phyloP scores from a whole-genome alignment of 2,329 filamentous ascomycete genomes.

The Niveomyces coronatus region DNA sequence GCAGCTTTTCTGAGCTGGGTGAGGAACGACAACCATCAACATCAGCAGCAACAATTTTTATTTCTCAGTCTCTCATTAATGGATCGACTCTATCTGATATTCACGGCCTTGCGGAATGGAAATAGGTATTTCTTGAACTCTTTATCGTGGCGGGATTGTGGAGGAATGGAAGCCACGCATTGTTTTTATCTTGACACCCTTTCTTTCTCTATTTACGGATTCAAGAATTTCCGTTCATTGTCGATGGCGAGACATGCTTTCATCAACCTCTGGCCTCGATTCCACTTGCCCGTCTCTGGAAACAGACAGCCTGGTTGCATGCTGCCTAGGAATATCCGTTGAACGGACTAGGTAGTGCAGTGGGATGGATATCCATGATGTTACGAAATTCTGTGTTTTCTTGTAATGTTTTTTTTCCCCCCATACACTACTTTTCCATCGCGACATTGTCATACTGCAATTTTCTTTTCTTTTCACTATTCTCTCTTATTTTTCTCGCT shows the following conservation, averaged over 20 bases:
- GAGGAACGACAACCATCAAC: constrained; percentile 4
- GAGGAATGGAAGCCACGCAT: constrained; percentile 6
- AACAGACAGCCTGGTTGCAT: constrained; percentile 10
- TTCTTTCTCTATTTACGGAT: neutral
- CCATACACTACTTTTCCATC: too few relatives aligned
- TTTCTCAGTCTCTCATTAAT: constrained; percentile 30
- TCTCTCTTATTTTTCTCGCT: too few relatives aligned
- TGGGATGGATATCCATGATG: constrained; percentile 4
- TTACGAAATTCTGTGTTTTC: constrained; percentile 3
- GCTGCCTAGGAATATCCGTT: constrained; percentile 8
- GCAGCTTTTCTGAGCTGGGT: neutral
- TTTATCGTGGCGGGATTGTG: constrained; percentile 6
- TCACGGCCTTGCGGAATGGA: constrained; percentile 9
- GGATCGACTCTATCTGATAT: constrained; percentile 11
- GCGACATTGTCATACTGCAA: too few relatives aligned
- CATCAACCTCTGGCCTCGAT: too few relatives aligned
- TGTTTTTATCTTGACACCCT: neutral
- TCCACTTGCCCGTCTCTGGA: constrained; percentile 9
- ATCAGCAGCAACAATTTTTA: constrained; percentile 25
- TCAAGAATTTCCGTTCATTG: constrained; percentile 2
- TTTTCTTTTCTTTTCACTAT: too few relatives aligned
- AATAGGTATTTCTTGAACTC: constrained; percentile 1
- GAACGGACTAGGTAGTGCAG: constrained; percentile 8
- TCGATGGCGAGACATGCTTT: too few relatives aligned
- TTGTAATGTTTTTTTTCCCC: constrained; percentile 1